phyloP scores from a whole-genome alignment of 352 stramenopile species.

The Pythium monospermum region DNA sequence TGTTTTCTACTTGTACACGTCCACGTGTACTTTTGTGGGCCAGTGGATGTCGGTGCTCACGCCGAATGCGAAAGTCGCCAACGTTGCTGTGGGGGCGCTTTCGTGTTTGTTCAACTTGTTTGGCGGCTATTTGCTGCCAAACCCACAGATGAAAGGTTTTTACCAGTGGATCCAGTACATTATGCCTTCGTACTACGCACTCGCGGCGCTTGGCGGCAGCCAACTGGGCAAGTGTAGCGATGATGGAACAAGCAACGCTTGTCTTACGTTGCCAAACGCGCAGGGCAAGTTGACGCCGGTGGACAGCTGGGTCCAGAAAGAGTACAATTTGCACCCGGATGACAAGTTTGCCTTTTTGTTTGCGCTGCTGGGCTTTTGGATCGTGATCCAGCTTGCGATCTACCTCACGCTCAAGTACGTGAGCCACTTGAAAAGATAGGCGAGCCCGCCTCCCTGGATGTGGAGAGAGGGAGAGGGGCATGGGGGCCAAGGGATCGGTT shows the following conservation, averaged over 20 bases:
- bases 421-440: slow-evolving; percentile 66
- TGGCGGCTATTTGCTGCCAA: slow-evolving; percentile 44
- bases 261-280: slow-evolving; percentile 14
- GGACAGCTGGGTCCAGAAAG: slow-evolving; percentile 25
- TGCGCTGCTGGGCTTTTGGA: slow-evolving; percentile 49
- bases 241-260: slow-evolving; percentile 23
- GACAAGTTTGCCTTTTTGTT: slow-evolving; percentile 44
- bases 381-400: slow-evolving; percentile 44
- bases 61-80: slow-evolving; percentile 72
- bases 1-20: slow-evolving; percentile 57
- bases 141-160: slow-evolving; percentile 40
- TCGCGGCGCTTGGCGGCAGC: slow-evolving; percentile 31
- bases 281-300: slow-evolving; percentile 20
- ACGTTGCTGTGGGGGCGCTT: slow-evolving; percentile 60
- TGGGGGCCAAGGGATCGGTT: too few relatives aligned
- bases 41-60: slow-evolving; percentile 74
- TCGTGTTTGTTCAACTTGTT: slow-evolving; percentile 73
- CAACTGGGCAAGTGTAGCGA: slow-evolving; percentile 37
- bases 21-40: slow-evolving; percentile 53
- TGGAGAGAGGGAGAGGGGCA: too few relatives aligned
- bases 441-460: too few relatives aligned
- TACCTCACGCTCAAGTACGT: slow-evolving; percentile 67
- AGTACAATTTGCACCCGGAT: slow-evolving; percentile 53
- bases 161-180: slow-evolving; percentile 74
- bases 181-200: slow-evolving; percentile 52